A percentile compares a stretch with the other conserved stretches of the same genome.
Conservation (phyloP, 78 protist genomes). For the Dictyostelium purpureum region DNA sequence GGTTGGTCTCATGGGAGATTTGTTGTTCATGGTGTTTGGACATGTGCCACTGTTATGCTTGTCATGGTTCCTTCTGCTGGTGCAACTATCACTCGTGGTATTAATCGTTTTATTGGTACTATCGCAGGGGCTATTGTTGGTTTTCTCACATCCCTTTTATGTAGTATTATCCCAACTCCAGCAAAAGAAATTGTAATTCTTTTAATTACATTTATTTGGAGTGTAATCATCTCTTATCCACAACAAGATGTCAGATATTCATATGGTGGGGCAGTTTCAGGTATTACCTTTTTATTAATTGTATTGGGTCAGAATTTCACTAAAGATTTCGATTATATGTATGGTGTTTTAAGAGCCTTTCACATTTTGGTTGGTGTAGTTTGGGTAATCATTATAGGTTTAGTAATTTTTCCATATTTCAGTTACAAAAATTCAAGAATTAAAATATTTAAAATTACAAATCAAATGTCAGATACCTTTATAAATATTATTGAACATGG, state of each 20-base stretch:
- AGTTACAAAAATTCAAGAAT: slow-evolving; percentile 12
- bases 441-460: not conserved
- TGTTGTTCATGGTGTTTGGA: slow-evolving; percentile 59
- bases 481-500: slow-evolving; percentile 1
- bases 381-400: slow-evolving; percentile 31
- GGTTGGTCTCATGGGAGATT: slow-evolving; percentile 14
- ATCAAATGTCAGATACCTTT: slow-evolving; percentile 14
- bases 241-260: slow-evolving; percentile 45
- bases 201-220: not conserved
- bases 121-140: slow-evolving; percentile 34
- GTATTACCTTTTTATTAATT: slow-evolving; percentile 25
- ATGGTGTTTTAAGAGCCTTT: slow-evolving; percentile 12
- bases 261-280: slow-evolving; percentile 62
- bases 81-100: slow-evolving; percentile 21
- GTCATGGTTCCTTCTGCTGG: slow-evolving; percentile 59
- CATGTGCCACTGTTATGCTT: slow-evolving; percentile 41
- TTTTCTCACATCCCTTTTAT: not conserved
- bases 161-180: not conserved
- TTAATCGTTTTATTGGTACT: slow-evolving; percentile 47
- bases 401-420: slow-evolving; percentile 23
- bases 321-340: slow-evolving; percentile 1
- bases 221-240: not conserved
- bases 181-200: slow-evolving; percentile 20
- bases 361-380: slow-evolving; percentile 23
- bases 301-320: slow-evolving; percentile 7